Conservation (phyloP, 2,329 filamentous ascomycete genomes). For the Ophiostoma triangulosporum region DNA sequence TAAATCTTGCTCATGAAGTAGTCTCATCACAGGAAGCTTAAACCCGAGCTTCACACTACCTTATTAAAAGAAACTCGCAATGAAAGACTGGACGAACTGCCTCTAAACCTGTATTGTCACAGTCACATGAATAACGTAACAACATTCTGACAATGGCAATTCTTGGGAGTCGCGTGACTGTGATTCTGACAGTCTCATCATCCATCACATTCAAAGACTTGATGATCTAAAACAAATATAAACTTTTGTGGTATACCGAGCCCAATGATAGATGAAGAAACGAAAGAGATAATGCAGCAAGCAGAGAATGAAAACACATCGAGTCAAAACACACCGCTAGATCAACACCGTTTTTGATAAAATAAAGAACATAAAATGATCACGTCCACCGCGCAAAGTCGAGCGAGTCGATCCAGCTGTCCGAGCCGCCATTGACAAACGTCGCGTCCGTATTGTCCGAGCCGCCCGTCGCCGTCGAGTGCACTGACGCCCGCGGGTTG, state of each 20-base stretch:
- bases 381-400: conserved; percentile 35
- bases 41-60: too few species aligned
- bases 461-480: conserved; percentile 36
- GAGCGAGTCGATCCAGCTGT: conserved; percentile 31
- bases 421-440: conserved; percentile 19
- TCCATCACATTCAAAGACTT: too few species aligned
- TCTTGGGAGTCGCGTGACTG: too few species aligned
- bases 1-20: too few species aligned
- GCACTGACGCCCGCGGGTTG: conserved; percentile 45
- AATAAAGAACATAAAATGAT: background rate
- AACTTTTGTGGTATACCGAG: background rate
- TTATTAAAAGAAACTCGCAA: too few species aligned
- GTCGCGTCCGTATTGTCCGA: conserved; percentile 30
- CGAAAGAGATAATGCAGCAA: background rate
- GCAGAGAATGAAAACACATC: background rate
- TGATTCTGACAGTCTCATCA: too few species aligned
- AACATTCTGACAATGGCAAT: too few species aligned
- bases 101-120: too few species aligned
- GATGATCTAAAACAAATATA: background rate
- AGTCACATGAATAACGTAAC: too few species aligned
- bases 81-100: too few species aligned
- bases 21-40: too few species aligned
- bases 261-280: background rate
- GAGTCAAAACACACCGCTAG: background rate
- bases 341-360: background rate